Evolutionary conservation across 768 basidiomycete species (phyloP).

Genomic region (Mycena capillaripes): DNA sequence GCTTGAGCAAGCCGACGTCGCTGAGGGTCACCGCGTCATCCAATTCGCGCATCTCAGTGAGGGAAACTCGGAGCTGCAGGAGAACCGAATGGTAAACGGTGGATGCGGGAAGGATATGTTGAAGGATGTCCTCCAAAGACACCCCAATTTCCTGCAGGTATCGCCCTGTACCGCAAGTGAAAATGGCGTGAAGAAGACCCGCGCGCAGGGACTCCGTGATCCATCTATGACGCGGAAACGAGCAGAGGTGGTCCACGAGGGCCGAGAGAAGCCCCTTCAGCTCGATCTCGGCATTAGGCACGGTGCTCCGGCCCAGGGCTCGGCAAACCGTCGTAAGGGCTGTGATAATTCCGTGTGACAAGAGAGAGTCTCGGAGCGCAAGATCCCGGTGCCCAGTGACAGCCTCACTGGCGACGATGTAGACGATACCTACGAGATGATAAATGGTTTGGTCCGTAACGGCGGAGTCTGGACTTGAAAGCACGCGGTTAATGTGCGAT

Average conservation of each 20-base stretch:
- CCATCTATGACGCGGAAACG: not conserved
- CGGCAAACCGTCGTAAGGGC: not conserved
- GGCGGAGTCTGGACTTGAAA: not conserved
- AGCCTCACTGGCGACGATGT: not conserved
- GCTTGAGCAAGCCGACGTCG: not conserved
- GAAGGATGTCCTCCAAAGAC: not conserved
- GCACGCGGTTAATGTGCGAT: not conserved
- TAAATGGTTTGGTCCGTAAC: not conserved
- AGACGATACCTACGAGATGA: not conserved
- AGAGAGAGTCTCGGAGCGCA: not conserved
- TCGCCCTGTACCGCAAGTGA: not conserved
- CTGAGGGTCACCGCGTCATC: not conserved
- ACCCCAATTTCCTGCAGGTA: not conserved
- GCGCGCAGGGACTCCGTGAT: slow-evolving; percentile 4
- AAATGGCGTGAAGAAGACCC: slow-evolving; percentile 1
- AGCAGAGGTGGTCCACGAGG: not conserved
- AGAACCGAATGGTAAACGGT: slow-evolving; percentile 1
- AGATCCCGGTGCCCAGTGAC: not conserved
- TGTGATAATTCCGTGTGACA: not conserved
- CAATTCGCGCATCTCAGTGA: not conserved
- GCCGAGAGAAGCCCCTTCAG: not conserved
- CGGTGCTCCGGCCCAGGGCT: not conserved
- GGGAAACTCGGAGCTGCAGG: not conserved
- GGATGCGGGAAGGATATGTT: not conserved
- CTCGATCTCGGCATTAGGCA: not conserved